phyloP scores from a whole-genome alignment of 495 filamentous ascomycete genomes.

The Astrocystis sublimbata region DNA sequence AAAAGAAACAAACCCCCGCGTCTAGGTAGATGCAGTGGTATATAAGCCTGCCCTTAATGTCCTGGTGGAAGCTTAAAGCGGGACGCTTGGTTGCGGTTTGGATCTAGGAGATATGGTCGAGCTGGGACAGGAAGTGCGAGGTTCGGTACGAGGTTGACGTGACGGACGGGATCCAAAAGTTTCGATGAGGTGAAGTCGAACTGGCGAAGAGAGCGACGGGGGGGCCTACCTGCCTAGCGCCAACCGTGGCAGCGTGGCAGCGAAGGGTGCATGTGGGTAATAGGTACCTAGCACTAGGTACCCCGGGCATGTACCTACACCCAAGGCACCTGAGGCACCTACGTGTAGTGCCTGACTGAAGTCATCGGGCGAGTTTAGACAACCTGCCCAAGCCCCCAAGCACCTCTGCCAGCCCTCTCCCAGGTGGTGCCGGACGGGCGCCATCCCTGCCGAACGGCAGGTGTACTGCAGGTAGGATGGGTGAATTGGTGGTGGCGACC shows the following conservation, averaged over 20 bases:
- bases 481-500: too few species aligned
- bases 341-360: neutral
- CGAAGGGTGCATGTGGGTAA: neutral
- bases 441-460: neutral
- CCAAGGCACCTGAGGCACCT: neutral
- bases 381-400: neutral
- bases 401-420: neutral
- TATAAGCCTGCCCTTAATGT: constrained; percentile 19
- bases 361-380: neutral
- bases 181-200: constrained; percentile 33
- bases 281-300: constrained; percentile 8
- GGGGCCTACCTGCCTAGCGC: constrained; percentile 16
- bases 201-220: constrained; percentile 18
- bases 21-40: constrained; percentile 23
- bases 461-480: neutral
- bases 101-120: constrained; percentile 33
- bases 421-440: constrained; percentile 11
- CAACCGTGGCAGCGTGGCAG: neutral
- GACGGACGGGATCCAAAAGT: constrained; percentile 32
- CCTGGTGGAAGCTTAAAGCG: neutral
- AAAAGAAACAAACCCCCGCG: constrained; percentile 26
- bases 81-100: constrained; percentile 17
- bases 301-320: neutral
- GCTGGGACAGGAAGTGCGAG: constrained; percentile 13
- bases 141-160: constrained; percentile 12